A percentile compares a stretch with the other conserved stretches of the same genome.
phyloP scores from a whole-genome alignment of 805 yeast species.

The Candida sithepensis region DNA sequence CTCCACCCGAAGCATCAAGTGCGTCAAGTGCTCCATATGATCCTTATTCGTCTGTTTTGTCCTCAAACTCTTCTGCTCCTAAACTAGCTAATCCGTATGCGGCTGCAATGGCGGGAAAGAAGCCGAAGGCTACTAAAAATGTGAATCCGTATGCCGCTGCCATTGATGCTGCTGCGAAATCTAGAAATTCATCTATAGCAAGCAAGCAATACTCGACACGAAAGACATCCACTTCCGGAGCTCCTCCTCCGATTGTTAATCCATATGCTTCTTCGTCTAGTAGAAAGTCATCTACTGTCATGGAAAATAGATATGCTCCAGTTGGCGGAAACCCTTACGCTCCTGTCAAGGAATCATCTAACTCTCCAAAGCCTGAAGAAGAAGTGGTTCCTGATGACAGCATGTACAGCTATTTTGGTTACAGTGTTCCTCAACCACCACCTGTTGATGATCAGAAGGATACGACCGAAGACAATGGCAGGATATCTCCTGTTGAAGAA shows the following conservation, averaged over 20 bases:
- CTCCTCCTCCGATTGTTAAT: conserved; percentile 10
- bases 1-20: not conserved
- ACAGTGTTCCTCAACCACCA: not conserved
- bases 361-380: conserved; percentile 15
- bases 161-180: not conserved
- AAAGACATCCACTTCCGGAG: not conserved
- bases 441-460: no score
- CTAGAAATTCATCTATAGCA: not conserved
- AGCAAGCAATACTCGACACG: conserved; percentile 5
- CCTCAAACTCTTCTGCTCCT: not conserved
- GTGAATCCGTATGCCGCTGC: conserved; percentile 4
- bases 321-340: not conserved
- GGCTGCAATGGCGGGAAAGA: not conserved
- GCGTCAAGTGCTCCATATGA: not conserved
- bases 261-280: conserved; percentile 19
- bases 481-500: not conserved
- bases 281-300: conserved; percentile 6
- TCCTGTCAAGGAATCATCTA: not conserved
- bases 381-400: conserved; percentile 2
- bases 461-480: no score
- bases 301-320: conserved; percentile 10
- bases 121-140: not conserved
- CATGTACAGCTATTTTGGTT: not conserved
- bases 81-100: not conserved
- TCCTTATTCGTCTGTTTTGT: not conserved